Conservation (phyloP, 2,329 filamentous ascomycete genomes). For the Fusarium siculi region DNA sequence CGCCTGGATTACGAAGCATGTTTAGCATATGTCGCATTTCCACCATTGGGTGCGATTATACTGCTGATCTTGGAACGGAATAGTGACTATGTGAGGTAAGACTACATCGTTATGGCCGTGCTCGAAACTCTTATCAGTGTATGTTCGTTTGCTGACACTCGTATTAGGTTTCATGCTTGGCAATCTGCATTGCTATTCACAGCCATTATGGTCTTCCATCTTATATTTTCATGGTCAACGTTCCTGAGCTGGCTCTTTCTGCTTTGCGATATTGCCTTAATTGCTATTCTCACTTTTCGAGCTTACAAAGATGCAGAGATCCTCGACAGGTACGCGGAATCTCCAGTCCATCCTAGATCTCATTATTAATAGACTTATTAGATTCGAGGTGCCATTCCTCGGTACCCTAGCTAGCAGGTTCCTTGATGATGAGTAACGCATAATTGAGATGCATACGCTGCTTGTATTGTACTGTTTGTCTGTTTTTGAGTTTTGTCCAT, state of each 20-base stretch:
- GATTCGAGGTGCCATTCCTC: slow-evolving; percentile 89
- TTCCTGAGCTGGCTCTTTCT: slow-evolving; percentile 88
- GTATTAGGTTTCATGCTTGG: slow-evolving; percentile 91
- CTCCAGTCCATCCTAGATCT: neutral
- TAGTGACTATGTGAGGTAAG: slow-evolving; percentile 94
- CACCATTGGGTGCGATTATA: slow-evolving; percentile 86
- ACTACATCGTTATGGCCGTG: neutral
- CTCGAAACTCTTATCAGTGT: neutral
- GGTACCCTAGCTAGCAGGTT: slow-evolving; percentile 88
- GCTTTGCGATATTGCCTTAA: slow-evolving; percentile 77
- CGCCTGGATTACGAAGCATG: slow-evolving; percentile 91
- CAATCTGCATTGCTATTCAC: slow-evolving; percentile 88
- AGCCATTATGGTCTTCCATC: slow-evolving; percentile 77
- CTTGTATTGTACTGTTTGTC: neutral
- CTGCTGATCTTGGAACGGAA: slow-evolving; percentile 89
- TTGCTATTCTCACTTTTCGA: slow-evolving; percentile 78
- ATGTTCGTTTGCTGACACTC: slow-evolving; percentile 14
- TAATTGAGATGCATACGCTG: neutral
- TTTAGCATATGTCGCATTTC: slow-evolving; percentile 85
- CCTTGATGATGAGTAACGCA: slow-evolving; percentile 78
- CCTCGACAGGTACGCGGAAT: slow-evolving; percentile 63
- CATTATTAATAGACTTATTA: slow-evolving; percentile 41
- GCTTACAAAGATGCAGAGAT: slow-evolving; percentile 86
- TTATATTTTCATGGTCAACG: slow-evolving; percentile 86
- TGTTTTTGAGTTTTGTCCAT: neutral